Conservation (phyloP, 108 stramenopile genomes). For the Cyclotella cryptica region DNA sequence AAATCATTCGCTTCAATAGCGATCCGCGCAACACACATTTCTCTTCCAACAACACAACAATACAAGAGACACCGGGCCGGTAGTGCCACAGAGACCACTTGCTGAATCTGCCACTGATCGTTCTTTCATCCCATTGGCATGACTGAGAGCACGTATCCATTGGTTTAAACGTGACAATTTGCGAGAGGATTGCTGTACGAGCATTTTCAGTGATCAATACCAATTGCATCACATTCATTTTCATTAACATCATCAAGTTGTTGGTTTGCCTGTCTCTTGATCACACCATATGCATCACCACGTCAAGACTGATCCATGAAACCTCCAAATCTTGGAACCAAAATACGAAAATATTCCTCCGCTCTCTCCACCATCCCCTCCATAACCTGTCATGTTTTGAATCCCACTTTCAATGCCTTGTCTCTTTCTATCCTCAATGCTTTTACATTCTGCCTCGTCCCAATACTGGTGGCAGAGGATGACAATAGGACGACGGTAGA, state of each 20-base stretch:
- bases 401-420: slow-evolving; percentile 30
- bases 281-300: no score
- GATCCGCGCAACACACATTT: slow-evolving; percentile 16
- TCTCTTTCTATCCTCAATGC: slow-evolving; percentile 33
- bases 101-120: slow-evolving; percentile 39
- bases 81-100: neutral
- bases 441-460: neutral
- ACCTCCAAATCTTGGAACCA: slow-evolving; percentile 54
- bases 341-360: slow-evolving; percentile 33
- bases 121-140: slow-evolving; percentile 48
- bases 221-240: neutral
- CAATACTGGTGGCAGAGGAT: neutral
- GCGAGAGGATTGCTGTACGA: slow-evolving; percentile 20
- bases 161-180: slow-evolving; percentile 29
- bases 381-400: slow-evolving; percentile 24
- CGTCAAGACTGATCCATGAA: slow-evolving; percentile 18
- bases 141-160: slow-evolving; percentile 50
- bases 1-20: slow-evolving; percentile 43
- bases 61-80: slow-evolving; percentile 35
- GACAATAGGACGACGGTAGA: neutral
- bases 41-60: slow-evolving; percentile 31
- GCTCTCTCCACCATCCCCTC: slow-evolving; percentile 39
- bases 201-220: slow-evolving; percentile 18
- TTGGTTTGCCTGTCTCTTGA: neutral
- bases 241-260: neutral